A percentile compares a stretch with the other conserved stretches of the same genome.
Evolutionary conservation across 169 alveolate species (phyloP).

Genomic region (Toxoplasma gondii): DNA sequence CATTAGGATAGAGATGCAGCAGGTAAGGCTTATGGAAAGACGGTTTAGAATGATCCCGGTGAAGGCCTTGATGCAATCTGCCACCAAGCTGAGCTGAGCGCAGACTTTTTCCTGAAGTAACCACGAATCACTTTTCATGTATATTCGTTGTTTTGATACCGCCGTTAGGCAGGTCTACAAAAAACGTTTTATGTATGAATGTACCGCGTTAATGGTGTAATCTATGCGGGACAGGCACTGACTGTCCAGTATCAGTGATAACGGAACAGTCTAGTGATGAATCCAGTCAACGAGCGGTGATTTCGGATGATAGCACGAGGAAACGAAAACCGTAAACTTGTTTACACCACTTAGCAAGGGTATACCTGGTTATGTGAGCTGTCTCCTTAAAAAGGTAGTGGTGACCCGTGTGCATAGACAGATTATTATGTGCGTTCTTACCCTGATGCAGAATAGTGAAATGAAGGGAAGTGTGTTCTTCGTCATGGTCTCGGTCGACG

Average conservation of each 20-base stretch:
- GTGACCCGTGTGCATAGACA: no score
- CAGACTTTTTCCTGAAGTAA: no score
- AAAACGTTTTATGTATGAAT: background rate
- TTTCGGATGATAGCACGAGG: no score
- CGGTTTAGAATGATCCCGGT: background rate
- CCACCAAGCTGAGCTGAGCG: no score
- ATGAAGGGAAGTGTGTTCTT: slow-evolving; percentile 50
- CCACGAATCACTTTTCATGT: no score
- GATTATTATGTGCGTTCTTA: background rate
- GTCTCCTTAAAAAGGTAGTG: background rate
- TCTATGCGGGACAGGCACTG: background rate
- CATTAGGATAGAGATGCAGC: slow-evolving; percentile 40
- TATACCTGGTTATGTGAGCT: background rate
- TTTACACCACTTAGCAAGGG: background rate
- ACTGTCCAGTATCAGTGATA: background rate
- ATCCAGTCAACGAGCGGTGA: no score
- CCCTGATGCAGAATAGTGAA: slow-evolving; percentile 30
- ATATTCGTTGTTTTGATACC: no score
- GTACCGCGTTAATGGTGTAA: background rate
- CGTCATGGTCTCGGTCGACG: slow-evolving; percentile 64
- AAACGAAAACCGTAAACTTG: no score
- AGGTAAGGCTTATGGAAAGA: slow-evolving; percentile 19
- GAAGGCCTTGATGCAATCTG: background rate
- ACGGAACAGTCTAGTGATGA: no score
- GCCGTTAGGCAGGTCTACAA: no score